phyloP scores from a whole-genome alignment of 208 protist species.

The Vickermania spadyakhi region DNA sequence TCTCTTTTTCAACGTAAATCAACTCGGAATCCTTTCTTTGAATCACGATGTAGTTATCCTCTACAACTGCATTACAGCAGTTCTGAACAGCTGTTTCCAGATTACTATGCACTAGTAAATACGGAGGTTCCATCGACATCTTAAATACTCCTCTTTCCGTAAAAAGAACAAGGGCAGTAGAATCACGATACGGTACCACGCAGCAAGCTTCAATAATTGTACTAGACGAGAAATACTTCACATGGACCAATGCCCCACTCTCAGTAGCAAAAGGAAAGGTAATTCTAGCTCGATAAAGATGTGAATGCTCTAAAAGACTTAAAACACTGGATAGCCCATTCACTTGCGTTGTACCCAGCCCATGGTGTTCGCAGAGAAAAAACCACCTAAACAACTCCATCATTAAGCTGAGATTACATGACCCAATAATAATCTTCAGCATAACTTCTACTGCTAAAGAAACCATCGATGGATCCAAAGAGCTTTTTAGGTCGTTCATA shows the following conservation, averaged over 20 bases:
- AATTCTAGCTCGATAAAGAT: neutral
- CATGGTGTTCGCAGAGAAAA: neutral
- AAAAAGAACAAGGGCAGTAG: neutral
- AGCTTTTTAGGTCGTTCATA: constrained; percentile 33
- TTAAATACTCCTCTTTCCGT: neutral
- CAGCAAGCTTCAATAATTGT: neutral
- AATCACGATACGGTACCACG: neutral
- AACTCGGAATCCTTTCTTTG: neutral
- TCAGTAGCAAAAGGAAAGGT: neutral
- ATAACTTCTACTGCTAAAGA: neutral
- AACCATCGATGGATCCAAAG: constrained; percentile 1
- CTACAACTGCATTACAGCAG: neutral
- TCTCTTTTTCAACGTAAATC: neutral
- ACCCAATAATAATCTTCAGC: neutral
- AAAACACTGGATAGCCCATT: neutral
- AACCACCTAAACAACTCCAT: neutral
- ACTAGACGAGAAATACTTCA: neutral
- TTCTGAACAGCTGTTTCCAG: neutral
- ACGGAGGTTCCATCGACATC: neutral
- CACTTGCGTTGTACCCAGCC: neutral
- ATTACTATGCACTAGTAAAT: neutral
- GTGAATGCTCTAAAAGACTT: neutral
- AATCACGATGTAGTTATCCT: neutral
- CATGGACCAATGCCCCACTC: neutral
- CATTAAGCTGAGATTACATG: neutral